Percentiles rank a stretch among this genome's conserved stretches.
phyloP scores from a whole-genome alignment of 352 stramenopile genomes.

The Globisporangium megalacanthum region DNA sequence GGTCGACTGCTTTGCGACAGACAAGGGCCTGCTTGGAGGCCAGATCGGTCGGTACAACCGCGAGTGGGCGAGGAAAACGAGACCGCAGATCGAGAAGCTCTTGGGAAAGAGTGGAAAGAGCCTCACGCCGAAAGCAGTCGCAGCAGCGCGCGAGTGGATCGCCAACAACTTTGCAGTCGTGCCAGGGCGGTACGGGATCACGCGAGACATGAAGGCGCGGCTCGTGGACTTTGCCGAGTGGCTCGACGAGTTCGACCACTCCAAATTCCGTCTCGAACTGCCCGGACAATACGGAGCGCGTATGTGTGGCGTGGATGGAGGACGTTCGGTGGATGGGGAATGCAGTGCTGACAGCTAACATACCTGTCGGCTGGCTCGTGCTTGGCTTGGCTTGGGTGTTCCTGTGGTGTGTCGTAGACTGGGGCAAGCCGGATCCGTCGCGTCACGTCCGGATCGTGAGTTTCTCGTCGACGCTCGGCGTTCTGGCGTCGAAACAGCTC shows the following conservation, averaged over 20 bases:
- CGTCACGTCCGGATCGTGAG: constrained; percentile 66
- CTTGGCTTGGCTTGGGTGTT: background rate
- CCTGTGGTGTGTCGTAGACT: constrained; percentile 28
- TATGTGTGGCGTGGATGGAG: constrained; percentile 22
- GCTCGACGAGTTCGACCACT: constrained; percentile 81
- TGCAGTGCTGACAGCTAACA: background rate
- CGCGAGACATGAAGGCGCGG: constrained; percentile 77
- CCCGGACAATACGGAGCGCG: constrained; percentile 73
- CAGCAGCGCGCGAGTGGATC: constrained; percentile 62
- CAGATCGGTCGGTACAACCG: constrained; percentile 77
- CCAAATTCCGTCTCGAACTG: constrained; percentile 56
- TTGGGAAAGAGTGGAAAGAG: constrained; percentile 59
- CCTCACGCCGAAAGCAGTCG: constrained; percentile 46
- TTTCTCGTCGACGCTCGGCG: constrained; percentile 66
- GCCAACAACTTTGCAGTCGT: constrained; percentile 64
- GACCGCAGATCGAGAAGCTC: constrained; percentile 64
- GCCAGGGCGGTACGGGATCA: constrained; percentile 64
- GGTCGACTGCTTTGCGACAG: constrained; percentile 57
- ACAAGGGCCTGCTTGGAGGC: constrained; percentile 39
- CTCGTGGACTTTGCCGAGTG: constrained; percentile 81
- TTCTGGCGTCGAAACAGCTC: constrained; percentile 80
- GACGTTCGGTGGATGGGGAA: no score
- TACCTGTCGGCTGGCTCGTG: background rate
- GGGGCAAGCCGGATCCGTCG: constrained; percentile 61
- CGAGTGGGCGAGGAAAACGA: constrained; percentile 49